Base-by-base conservation (phyloP, 2,329 filamentous ascomycete genomes). In the Arthrobotrys conoides region DNA sequence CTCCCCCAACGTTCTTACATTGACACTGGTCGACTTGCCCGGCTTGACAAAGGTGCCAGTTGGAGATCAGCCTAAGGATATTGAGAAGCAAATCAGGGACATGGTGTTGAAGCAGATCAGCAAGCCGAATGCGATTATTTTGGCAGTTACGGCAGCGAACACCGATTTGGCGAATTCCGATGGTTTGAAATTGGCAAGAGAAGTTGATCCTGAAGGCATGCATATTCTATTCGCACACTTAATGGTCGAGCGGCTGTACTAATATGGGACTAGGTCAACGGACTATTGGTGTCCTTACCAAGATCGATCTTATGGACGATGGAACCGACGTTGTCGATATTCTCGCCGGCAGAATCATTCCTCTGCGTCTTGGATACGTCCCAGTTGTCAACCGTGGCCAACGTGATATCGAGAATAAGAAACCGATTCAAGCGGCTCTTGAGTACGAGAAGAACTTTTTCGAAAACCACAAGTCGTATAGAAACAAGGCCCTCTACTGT, bases 41-140 rank as follows among this genome's bases (percentile, higher is more conserved):
- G 96, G 96, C 85, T 86, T 99, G 84, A 99, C 96, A 81, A 97
- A 97, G 87, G 95, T 98, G 71, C 95, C 95, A 8, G 94, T 98
- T 44, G 95, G 95, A 82, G 95, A 98, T 84, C 95, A 98, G 86
- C 95, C 95, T 55, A 91, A 94, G 84, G 95, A 98, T 87, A 98
- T 98, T 83, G 95, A 98, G 88, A 90, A 90, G 83, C 96, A 99
- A 86, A 99, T 98, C 83, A 91, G 90, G 84, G 96, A 98, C 83
- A 98, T 99, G 94, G 95, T 99, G 51, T 87, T 98, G 84, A 98
- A 98, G 87, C 96, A 98, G 85, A 99, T 99, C 84, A 93, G 92
- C 86, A 99, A 99, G 87, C 92, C 95, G 38, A 99, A 99, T 85
- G 96, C 96, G 78, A 99, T 99, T 85, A 96, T 99, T 82, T 88